Conservation (phyloP, 371 early-diverging fungal genomes). For the Parasitella parasitica region DNA sequence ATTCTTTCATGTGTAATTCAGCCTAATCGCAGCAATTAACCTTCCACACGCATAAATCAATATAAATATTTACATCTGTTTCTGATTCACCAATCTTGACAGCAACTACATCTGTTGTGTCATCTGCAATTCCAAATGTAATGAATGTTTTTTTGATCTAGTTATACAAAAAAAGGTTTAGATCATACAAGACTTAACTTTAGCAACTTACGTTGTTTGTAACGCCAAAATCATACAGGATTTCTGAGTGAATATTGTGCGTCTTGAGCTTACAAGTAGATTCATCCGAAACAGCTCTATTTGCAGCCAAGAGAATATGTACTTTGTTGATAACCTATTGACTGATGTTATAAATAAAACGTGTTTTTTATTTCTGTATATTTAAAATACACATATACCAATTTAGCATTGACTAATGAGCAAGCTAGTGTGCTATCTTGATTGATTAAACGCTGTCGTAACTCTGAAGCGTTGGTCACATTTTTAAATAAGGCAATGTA, state of each 20-base stretch:
- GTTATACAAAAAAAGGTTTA: background rate
- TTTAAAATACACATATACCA: constrained; percentile 26
- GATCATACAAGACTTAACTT: background rate
- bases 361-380: too few relatives aligned
- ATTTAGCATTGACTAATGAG: constrained; percentile 52
- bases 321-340: constrained; percentile 48
- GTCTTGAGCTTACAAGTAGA: constrained; percentile 50
- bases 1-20: constrained; percentile 29
- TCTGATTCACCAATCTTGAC: constrained; percentile 50
- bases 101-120: constrained; percentile 47
- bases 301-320: constrained; percentile 50
- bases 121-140: constrained; percentile 54
- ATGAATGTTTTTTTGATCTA: constrained; percentile 56
- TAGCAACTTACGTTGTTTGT: constrained; percentile 29
- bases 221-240: constrained; percentile 57
- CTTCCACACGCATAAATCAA: background rate
- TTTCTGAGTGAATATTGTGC: constrained; percentile 56
- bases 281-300: constrained; percentile 55
- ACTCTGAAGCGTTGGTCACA: constrained; percentile 51
- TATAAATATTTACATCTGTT: constrained; percentile 30
- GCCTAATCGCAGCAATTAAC: constrained; percentile 19
- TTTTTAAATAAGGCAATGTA: constrained; percentile 55
- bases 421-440: constrained; percentile 50
- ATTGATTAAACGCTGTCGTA: constrained; percentile 47
- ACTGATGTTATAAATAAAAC: background rate